Percentiles rank a stretch among this genome's conserved stretches.
These are phyloP conservation scores for Cercophora scortea DNA, from an alignment of 495 filamentous ascomycete genomes.

Conservation along the genomic window DNA sequence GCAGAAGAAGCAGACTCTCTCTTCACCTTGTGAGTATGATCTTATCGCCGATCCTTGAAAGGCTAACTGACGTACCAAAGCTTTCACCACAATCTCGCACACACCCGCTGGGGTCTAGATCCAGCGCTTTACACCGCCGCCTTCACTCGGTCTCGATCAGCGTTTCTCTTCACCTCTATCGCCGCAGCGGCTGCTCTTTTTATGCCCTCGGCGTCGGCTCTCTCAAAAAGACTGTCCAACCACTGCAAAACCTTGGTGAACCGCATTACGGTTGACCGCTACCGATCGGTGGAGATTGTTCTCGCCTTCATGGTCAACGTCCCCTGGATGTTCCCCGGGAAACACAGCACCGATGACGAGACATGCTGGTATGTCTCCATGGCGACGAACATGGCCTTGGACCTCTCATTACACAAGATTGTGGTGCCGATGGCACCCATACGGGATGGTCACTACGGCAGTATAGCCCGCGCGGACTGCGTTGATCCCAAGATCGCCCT, in stretches of 20 bases:
- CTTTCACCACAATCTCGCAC: constrained; percentile 62
- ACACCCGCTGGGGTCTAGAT: constrained; percentile 69
- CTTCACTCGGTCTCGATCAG: constrained; percentile 58
- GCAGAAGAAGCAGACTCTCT: constrained; percentile 53
- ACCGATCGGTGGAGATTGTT: constrained; percentile 64
- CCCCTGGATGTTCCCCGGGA: constrained; percentile 66
- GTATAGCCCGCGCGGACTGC: constrained; percentile 53
- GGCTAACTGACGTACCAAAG: constrained; percentile 21
- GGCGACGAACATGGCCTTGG: constrained; percentile 60
- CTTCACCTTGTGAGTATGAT: constrained; percentile 50
- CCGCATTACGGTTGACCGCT: constrained; percentile 48
- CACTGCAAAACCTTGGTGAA: constrained; percentile 58
- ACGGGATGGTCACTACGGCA: constrained; percentile 37
- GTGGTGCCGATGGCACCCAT: constrained; percentile 48
- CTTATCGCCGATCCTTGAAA: not conserved
- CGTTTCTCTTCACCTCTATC: constrained; percentile 65
- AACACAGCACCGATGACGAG: constrained; percentile 61
- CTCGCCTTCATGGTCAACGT: constrained; percentile 71
- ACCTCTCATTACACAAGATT: constrained; percentile 62
- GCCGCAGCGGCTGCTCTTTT: constrained; percentile 58
- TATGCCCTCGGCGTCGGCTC: constrained; percentile 50
- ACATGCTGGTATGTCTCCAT: constrained; percentile 64
- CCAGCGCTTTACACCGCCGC: constrained; percentile 53
- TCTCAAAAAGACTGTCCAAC: constrained; percentile 54
- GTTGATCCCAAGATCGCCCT: constrained; percentile 58